phyloP scores from a whole-genome alignment of 305 asterid species.

The Fraxinus ornus region DNA sequence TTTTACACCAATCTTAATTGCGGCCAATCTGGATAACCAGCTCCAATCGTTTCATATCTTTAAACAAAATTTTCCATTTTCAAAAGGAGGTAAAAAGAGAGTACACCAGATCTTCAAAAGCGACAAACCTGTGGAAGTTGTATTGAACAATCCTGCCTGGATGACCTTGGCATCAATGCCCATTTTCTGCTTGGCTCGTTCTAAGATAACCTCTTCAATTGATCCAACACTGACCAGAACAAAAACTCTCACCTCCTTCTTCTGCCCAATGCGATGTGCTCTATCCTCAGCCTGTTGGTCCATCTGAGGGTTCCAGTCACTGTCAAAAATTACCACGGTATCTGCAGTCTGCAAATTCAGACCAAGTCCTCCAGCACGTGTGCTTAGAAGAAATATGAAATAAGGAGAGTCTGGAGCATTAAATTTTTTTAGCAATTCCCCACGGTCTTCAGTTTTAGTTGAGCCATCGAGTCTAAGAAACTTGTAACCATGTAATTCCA shows the following conservation, averaged over 20 bases:
- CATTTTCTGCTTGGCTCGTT: slow-evolving; percentile 98
- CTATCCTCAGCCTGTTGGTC: slow-evolving; percentile 99
- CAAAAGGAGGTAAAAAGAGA: slow-evolving; percentile 1
- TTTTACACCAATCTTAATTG: neutral
- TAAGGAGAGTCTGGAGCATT: slow-evolving; percentile 94
- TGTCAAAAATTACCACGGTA: slow-evolving; percentile 91
- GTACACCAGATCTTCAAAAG: slow-evolving; percentile 5
- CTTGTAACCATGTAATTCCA: slow-evolving; percentile 67
- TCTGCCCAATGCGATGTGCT: slow-evolving; percentile 99
- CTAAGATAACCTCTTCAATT: slow-evolving; percentile 91
- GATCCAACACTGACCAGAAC: slow-evolving; percentile 96
- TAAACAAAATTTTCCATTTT: neutral
- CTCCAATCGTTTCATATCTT: neutral
- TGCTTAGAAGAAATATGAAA: slow-evolving; percentile 94
- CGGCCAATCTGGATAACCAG: neutral
- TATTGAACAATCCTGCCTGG: slow-evolving; percentile 97
- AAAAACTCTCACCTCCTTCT: slow-evolving; percentile 95
- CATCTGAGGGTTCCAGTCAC: slow-evolving; percentile 99
- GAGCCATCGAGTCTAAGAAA: slow-evolving; percentile 94
- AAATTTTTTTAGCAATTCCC: slow-evolving; percentile 66
- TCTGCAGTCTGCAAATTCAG: slow-evolving; percentile 96
- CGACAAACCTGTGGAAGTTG: slow-evolving; percentile 91
- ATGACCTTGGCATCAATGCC: slow-evolving; percentile 99
- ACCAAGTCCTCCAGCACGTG: slow-evolving; percentile 99
- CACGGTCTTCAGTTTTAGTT: slow-evolving; percentile 88